These are phyloP conservation scores for Aspergillus vadensis DNA, from an alignment of 2,329 filamentous ascomycete genomes.

Conservation along the genomic window DNA sequence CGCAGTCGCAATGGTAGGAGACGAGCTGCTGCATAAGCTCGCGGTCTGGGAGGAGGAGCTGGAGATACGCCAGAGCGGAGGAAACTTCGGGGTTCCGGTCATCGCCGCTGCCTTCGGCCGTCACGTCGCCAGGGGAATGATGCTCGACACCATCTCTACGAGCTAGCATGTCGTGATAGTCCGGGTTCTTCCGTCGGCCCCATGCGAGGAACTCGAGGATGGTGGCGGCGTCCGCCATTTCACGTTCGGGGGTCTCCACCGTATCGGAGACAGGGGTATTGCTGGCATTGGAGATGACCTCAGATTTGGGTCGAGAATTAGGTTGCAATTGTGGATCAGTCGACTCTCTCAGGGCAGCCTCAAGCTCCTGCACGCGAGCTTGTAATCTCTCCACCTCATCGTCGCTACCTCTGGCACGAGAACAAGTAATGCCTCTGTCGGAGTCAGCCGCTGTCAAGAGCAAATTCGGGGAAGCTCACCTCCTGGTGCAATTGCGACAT, in stretches of 20 bases:
- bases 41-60: slow-evolving; percentile 39
- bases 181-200: slow-evolving; percentile 49
- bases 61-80: slow-evolving; percentile 27
- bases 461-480: not conserved
- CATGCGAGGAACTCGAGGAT: slow-evolving; percentile 54
- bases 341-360: slow-evolving; percentile 23
- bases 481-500: slow-evolving; percentile 40
- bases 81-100: slow-evolving; percentile 6
- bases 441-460: not conserved
- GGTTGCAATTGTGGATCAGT: slow-evolving; percentile 3
- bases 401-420: slow-evolving; percentile 11
- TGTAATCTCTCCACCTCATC: slow-evolving; percentile 26
- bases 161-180: slow-evolving; percentile 28
- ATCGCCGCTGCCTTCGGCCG: slow-evolving; percentile 15
- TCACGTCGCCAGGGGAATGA: slow-evolving; percentile 28
- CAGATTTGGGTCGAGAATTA: not conserved
- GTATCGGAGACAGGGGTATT: not conserved
- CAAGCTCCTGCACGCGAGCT: slow-evolving; percentile 30
- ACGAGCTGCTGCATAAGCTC: slow-evolving; percentile 29
- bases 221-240: slow-evolving; percentile 46
- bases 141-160: slow-evolving; percentile 16
- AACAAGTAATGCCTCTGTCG: slow-evolving; percentile 8
- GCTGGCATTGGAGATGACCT: not conserved
- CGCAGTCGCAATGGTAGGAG: slow-evolving; percentile 42
- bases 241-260: slow-evolving; percentile 15